Conservation (phyloP, 176 grass and related monocot species). For the Aegilops sharonensis region DNA sequence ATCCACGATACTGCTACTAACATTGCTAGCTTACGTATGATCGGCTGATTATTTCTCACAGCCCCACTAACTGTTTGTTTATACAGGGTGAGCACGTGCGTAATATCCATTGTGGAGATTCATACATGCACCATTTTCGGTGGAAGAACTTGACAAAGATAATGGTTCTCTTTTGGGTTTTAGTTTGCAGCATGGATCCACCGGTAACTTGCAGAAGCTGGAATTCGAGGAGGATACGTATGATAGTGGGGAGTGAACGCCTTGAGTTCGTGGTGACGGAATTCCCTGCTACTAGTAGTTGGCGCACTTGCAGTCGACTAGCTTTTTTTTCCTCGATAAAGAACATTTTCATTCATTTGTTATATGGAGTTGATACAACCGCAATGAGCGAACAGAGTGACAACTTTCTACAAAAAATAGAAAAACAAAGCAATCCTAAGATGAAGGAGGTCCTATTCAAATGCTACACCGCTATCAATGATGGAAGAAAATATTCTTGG, state of each 20-base stretch:
- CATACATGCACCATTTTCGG: conserved; percentile 7
- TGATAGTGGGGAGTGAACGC: not conserved
- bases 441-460: too few species aligned
- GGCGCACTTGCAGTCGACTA: not conserved
- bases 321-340: too few species aligned
- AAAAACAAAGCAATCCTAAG: too few species aligned
- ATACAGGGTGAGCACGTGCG: conserved; percentile 26
- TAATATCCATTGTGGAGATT: conserved; percentile 11
- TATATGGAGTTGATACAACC: too few species aligned
- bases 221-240: not conserved
- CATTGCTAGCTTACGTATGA: not conserved
- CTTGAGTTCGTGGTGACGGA: not conserved
- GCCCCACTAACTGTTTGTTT: conserved; percentile 45
- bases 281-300: not conserved
- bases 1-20: conserved; percentile 23
- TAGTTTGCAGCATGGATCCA: not conserved
- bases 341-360: too few species aligned
- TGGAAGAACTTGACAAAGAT: not conserved
- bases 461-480: too few species aligned
- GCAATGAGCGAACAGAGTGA: too few species aligned
- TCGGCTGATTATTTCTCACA: conserved; percentile 3
- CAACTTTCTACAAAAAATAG: too few species aligned
- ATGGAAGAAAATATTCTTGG: too few species aligned
- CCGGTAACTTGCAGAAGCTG: not conserved
- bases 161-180: not conserved